A percentile compares a stretch with the other conserved stretches of the same genome.
These are phyloP conservation scores for Exophiala sp. DNA, from an alignment of 2,329 filamentous ascomycete genomes.

Conservation along the genomic window DNA sequence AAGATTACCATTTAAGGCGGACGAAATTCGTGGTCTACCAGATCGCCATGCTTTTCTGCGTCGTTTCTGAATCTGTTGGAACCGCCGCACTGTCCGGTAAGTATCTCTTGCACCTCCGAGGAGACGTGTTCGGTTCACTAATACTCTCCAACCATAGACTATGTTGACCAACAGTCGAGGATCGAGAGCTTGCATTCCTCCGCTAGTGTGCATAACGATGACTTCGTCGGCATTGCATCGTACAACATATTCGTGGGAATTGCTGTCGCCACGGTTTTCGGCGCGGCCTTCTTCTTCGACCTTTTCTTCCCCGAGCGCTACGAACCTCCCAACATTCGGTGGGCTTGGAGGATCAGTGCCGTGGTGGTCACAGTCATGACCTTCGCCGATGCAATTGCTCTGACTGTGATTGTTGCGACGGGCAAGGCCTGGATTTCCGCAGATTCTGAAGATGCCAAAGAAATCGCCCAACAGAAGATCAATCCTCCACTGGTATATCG, in stretches of 20 bases:
- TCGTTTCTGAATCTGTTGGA: slow-evolving; percentile 52
- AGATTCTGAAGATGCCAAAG: slow-evolving; percentile 20
- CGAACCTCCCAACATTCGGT: slow-evolving; percentile 45
- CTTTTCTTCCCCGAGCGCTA: slow-evolving; percentile 54
- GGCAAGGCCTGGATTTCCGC: slow-evolving; percentile 44
- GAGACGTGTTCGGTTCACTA: too few species aligned
- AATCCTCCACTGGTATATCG: slow-evolving; percentile 40
- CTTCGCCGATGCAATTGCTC: slow-evolving; percentile 44
- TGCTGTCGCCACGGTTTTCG: slow-evolving; percentile 53
- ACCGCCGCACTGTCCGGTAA: slow-evolving; percentile 51
- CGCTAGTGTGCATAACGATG: slow-evolving; percentile 48
- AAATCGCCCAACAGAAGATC: slow-evolving; percentile 32
- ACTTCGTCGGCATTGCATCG: slow-evolving; percentile 50
- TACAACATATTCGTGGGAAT: slow-evolving; percentile 57
- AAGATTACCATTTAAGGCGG: slow-evolving; percentile 49
- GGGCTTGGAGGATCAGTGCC: slow-evolving; percentile 51
- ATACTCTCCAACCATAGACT: slow-evolving; percentile 39
- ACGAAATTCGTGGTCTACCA: slow-evolving; percentile 58
- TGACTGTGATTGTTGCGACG: slow-evolving; percentile 48
- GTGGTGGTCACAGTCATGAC: slow-evolving; percentile 45
- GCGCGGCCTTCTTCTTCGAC: slow-evolving; percentile 56
- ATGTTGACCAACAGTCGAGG: slow-evolving; percentile 49
- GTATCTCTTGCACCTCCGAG: slow-evolving; percentile 3
- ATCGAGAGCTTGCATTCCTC: slow-evolving; percentile 39
- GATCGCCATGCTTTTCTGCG: slow-evolving; percentile 53